Conservation (phyloP, 352 stramenopile genomes). For the Phytophthora meadii region DNA sequence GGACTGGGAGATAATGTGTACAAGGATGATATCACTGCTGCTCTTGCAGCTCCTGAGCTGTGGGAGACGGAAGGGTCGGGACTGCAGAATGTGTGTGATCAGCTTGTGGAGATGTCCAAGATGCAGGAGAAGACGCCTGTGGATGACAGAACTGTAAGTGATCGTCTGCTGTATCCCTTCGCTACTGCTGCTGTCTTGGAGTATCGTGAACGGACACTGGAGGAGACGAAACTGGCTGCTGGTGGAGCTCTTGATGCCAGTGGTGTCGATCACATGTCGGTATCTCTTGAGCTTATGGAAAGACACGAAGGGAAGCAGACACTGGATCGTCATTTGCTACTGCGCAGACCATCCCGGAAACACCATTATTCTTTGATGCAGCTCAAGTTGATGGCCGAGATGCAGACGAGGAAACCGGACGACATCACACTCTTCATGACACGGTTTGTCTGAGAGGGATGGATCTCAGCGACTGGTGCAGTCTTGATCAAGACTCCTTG, state of each 20-base stretch:
- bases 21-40: constrained; percentile 69
- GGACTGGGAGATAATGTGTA: constrained; percentile 84
- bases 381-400: constrained; percentile 76
- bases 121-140: constrained; percentile 28
- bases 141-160: background rate
- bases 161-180: constrained; percentile 58
- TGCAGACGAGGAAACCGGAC: constrained; percentile 81
- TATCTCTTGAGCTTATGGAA: constrained; percentile 58
- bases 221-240: constrained; percentile 34
- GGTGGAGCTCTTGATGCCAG: constrained; percentile 17
- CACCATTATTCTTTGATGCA: constrained; percentile 77
- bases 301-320: constrained; percentile 60
- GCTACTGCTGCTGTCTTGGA: constrained; percentile 68
- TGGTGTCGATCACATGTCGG: constrained; percentile 52
- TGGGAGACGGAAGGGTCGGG: constrained; percentile 26
- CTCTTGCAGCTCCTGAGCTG: constrained; percentile 24
- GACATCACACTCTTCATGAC: constrained; percentile 83
- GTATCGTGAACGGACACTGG: constrained; percentile 63
- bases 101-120: constrained; percentile 57
- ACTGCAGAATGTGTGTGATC: constrained; percentile 61
- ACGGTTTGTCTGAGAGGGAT: constrained; percentile 75
- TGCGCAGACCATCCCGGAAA: constrained; percentile 57
- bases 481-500: constrained; percentile 88
- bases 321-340: constrained; percentile 60
- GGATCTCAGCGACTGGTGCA: constrained; percentile 94